Evolutionary conservation across 768 basidiomycete species (phyloP).

Genomic region (Tricholomella constricta): DNA sequence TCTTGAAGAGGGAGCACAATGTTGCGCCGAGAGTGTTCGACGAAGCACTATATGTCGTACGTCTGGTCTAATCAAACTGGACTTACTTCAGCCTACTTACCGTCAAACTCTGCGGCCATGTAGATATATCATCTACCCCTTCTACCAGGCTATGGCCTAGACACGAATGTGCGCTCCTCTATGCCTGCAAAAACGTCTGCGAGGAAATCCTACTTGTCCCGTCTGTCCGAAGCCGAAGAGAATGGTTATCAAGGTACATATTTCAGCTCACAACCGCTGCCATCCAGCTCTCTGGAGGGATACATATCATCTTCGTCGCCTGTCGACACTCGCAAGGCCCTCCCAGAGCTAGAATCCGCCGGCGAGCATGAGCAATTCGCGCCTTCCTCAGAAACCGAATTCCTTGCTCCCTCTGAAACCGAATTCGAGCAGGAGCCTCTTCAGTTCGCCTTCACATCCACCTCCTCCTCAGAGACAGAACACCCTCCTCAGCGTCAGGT

Average conservation of each 20-base stretch:
- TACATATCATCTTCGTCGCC: slow-evolving; percentile 62
- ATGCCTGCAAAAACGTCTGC: slow-evolving; percentile 53
- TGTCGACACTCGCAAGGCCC: slow-evolving; percentile 32
- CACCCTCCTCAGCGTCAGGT: slow-evolving; percentile 1
- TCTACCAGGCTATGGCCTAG: slow-evolving; percentile 87
- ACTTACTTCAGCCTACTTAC: slow-evolving; percentile 9
- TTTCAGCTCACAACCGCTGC: slow-evolving; percentile 48
- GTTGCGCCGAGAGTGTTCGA: slow-evolving; percentile 86
- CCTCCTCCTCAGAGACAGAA: slow-evolving; percentile 8
- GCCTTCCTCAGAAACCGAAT: slow-evolving; percentile 1
- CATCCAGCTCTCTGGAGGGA: slow-evolving; percentile 51
- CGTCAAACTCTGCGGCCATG: not conserved
- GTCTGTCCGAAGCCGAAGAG: slow-evolving; percentile 86
- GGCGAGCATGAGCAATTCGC: slow-evolving; percentile 10
- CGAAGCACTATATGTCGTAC: slow-evolving; percentile 89
- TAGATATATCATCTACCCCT: slow-evolving; percentile 93
- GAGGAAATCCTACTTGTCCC: slow-evolving; percentile 61
- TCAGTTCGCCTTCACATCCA: slow-evolving; percentile 1
- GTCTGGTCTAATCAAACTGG: slow-evolving; percentile 28
- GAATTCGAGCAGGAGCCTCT: slow-evolving; percentile 12
- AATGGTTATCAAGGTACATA: slow-evolving; percentile 88
- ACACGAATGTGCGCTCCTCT: slow-evolving; percentile 85
- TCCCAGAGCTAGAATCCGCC: slow-evolving; percentile 7
- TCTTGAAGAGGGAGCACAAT: slow-evolving; percentile 92
- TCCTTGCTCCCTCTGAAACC: slow-evolving; percentile 4